Conservation (phyloP, 495 filamentous ascomycete genomes). For the Penicillium mononematosum region DNA sequence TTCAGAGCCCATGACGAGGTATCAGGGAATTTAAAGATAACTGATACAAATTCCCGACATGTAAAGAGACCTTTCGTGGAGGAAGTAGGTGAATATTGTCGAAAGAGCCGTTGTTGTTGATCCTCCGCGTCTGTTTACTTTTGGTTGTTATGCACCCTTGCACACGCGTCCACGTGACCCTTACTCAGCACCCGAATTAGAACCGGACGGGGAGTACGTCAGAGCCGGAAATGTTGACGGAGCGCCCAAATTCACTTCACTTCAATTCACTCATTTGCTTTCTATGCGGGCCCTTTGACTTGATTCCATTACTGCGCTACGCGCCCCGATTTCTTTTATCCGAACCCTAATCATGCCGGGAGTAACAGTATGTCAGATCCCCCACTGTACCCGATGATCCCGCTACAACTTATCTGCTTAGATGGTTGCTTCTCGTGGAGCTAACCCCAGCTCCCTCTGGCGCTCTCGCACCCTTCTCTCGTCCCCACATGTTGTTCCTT, state of each 20-base stretch:
- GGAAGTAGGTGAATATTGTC: background rate
- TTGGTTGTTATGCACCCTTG: constrained; percentile 31
- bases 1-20: constrained; percentile 32
- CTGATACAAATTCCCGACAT: constrained; percentile 5
- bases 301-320: constrained; percentile 23
- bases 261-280: constrained; percentile 13
- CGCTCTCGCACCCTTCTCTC: constrained; percentile 24
- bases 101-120: constrained; percentile 23
- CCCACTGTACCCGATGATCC: constrained; percentile 14
- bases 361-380: constrained; percentile 33
- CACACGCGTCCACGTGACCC: constrained; percentile 29
- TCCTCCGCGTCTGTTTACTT: constrained; percentile 42
- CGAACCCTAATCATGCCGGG: constrained; percentile 34
- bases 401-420: constrained; percentile 22
- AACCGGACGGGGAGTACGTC: constrained; percentile 23
- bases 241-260: constrained; percentile 10
- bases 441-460: constrained; percentile 26
- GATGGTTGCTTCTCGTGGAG: constrained; percentile 24
- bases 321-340: constrained; percentile 30
- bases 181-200: constrained; percentile 23
- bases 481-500: constrained; percentile 21
- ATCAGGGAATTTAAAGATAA: constrained; percentile 12
- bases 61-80: constrained; percentile 4
- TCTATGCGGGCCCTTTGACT: constrained; percentile 30
- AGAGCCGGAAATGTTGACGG: constrained; percentile 22